phyloP scores from a whole-genome alignment of 495 filamentous ascomycete species.

The Penicillium atrosanguineum region DNA sequence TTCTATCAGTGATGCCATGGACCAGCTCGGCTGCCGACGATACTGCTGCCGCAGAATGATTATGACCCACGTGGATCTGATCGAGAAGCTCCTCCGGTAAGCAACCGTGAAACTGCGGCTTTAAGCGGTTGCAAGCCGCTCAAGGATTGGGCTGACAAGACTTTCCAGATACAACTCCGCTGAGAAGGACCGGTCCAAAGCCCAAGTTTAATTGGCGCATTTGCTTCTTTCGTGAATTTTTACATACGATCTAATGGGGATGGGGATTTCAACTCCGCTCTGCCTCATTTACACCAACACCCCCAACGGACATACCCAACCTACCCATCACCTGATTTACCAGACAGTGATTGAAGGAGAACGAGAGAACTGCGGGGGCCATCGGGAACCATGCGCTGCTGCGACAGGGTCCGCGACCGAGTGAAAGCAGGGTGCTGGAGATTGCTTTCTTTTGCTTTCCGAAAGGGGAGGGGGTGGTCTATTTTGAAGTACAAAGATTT shows the following conservation, averaged over 20 bases:
- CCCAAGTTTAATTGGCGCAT: constrained; percentile 24
- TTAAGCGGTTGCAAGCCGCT: background rate
- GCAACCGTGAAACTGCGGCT: constrained; percentile 7
- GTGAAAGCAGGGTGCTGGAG: background rate
- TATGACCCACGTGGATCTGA: constrained; percentile 99
- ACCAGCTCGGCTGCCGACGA: constrained; percentile 84
- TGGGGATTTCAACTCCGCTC: background rate
- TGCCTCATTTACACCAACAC: background rate
- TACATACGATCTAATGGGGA: constrained; percentile 1
- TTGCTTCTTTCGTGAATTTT: background rate
- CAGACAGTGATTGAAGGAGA: background rate
- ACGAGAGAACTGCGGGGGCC: background rate
- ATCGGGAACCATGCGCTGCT: background rate
- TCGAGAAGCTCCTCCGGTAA: constrained; percentile 96
- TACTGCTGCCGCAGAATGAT: constrained; percentile 99
- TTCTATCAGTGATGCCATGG: constrained; percentile 77
- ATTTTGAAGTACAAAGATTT: background rate
- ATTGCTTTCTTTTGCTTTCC: background rate
- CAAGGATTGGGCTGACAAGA: background rate
- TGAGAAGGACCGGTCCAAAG: constrained; percentile 36
- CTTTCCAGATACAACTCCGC: constrained; percentile 32
- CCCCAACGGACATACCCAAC: background rate
- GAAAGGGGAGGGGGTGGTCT: too few relatives aligned
- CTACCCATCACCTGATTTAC: background rate
- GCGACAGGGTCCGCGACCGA: background rate